Conservation (phyloP, 139 green algal genomes). For the Pleodorina starrii region DNA sequence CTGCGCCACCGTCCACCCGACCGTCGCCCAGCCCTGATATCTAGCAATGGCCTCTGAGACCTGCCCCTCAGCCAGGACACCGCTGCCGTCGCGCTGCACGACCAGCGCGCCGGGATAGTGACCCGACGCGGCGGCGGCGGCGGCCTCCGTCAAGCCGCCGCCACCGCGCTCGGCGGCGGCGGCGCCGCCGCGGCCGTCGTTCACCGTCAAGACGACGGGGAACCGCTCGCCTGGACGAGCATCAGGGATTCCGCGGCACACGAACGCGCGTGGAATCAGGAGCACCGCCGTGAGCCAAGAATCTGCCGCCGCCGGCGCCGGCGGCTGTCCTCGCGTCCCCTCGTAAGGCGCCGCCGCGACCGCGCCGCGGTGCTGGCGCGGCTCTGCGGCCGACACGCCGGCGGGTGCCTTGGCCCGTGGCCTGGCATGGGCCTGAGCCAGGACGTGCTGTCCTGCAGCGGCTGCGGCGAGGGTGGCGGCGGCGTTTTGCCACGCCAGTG, state of each 20-base stretch:
- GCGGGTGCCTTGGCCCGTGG: too few species aligned
- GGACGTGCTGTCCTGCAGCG: too few species aligned
- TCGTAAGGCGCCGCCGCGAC: too few species aligned
- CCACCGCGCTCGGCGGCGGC: neutral
- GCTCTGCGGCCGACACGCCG: too few species aligned
- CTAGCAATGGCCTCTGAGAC: neutral
- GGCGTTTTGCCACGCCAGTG: too few species aligned
- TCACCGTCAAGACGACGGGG: neutral
- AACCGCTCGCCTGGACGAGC: neutral
- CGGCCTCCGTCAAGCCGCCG: neutral
- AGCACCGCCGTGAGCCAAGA: neutral
- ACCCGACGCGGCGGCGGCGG: neutral
- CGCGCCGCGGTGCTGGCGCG: too few species aligned
- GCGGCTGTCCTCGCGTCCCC: too few species aligned
- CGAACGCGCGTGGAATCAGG: neutral
- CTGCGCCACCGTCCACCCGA: neutral
- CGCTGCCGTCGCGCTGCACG: constrained; percentile 10
- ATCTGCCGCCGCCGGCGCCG: too few species aligned
- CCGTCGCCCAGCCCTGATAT: neutral
- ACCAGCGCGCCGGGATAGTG: neutral
- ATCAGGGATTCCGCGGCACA: neutral
- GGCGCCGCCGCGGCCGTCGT: neutral
- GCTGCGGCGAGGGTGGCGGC: too few species aligned
- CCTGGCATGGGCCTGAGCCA: too few species aligned
- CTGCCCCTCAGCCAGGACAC: neutral